Percentiles rank a stretch among this genome's conserved stretches.
phyloP scores from a whole-genome alignment of 176 grass and related monocot genomes.

The Urochloa ruziziensis region DNA sequence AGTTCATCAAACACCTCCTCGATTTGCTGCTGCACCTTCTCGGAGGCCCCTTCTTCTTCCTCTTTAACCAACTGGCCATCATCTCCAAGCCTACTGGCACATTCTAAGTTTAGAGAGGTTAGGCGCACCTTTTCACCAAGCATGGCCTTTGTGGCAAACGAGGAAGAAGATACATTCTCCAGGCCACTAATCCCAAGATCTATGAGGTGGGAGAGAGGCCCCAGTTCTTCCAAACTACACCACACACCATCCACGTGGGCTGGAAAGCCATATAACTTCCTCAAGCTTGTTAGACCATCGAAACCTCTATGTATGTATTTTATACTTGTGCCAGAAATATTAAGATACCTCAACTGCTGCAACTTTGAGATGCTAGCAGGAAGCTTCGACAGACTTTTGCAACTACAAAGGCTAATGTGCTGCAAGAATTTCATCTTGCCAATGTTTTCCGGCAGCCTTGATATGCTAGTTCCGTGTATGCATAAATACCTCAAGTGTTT shows the following conservation, averaged over 20 bases:
- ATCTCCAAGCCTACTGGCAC: background rate
- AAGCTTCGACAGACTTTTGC: background rate
- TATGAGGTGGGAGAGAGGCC: background rate
- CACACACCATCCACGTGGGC: background rate
- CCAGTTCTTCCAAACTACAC: constrained; percentile 18
- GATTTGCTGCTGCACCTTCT: background rate
- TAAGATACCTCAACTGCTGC: background rate
- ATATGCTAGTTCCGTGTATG: background rate
- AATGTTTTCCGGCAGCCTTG: background rate
- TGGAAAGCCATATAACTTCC: constrained; percentile 9
- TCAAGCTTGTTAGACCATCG: background rate
- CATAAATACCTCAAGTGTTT: constrained; percentile 41
- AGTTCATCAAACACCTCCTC: background rate
- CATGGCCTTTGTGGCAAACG: background rate
- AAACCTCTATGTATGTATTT: background rate
- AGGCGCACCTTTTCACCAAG: background rate
- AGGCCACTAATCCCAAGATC: background rate
- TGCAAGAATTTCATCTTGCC: constrained; percentile 29
- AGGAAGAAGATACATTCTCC: constrained; percentile 2
- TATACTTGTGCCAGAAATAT: background rate
- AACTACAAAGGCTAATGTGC: background rate
- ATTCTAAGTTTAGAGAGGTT: background rate
- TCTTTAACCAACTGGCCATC: background rate
- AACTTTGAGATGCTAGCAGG: constrained; percentile 9
- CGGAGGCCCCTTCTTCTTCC: background rate